Conservation (phyloP, 805 yeast genomes). For the Candida sakaeoensis region DNA sequence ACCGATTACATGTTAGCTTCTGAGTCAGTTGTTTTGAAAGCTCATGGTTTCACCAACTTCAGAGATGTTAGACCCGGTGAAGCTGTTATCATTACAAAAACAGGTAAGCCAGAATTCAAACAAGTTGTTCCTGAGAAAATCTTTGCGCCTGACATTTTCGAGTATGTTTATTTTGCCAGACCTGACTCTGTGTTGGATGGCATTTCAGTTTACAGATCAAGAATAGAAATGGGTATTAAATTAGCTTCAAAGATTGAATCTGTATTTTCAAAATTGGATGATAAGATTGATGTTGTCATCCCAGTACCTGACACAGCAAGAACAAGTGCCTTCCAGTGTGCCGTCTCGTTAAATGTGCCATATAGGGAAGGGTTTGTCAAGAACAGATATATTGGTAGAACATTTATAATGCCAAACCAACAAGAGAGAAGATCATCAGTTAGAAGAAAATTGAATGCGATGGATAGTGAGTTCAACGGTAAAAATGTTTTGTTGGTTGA, state of each 20-base stretch:
- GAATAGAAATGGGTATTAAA: conserved; percentile 90
- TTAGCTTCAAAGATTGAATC: conserved; percentile 67
- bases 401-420: conserved; percentile 98
- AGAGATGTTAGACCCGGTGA: conserved; percentile 92
- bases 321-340: conserved; percentile 89
- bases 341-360: conserved; percentile 73
- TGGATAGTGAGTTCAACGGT: conserved; percentile 86
- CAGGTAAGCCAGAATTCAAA: conserved; percentile 61
- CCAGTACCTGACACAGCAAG: conserved; percentile 99
- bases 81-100: conserved; percentile 89
- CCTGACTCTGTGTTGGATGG: conserved; percentile 97
- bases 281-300: conserved; percentile 85
- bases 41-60: conserved; percentile 78
- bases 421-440: conserved; percentile 90
- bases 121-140: conserved; percentile 77
- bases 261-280: conserved; percentile 36
- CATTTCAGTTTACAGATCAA: conserved; percentile 88
- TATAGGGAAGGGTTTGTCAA: conserved; percentile 97
- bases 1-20: conserved; percentile 92
- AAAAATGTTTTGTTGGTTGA: conserved; percentile 87
- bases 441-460: conserved; percentile 91
- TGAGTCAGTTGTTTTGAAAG: conserved; percentile 90
- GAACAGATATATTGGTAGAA: conserved; percentile 94
- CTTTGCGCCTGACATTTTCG: conserved; percentile 94
- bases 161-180: conserved; percentile 96